Evolutionary conservation across 345 rosid species (phyloP).

Genomic region (Gossypium australe): DNA sequence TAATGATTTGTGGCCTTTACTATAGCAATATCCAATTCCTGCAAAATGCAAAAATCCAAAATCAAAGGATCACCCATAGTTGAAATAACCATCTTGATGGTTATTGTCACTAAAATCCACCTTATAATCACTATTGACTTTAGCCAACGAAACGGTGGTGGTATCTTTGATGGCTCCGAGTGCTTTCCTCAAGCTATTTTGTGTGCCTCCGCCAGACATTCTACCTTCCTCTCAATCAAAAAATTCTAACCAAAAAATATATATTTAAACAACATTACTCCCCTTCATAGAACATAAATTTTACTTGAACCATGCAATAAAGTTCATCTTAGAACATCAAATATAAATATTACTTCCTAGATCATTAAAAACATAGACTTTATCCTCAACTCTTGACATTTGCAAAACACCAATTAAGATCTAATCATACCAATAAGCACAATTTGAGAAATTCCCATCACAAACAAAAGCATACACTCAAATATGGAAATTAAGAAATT

Average conservation of each 20-base stretch:
- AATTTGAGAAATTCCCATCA: background rate
- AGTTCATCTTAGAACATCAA: background rate
- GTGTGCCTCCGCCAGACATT: conserved; percentile 82
- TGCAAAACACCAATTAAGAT: conserved; percentile 18
- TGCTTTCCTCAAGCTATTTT: conserved; percentile 87
- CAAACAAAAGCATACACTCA: background rate
- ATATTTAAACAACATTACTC: conserved; percentile 12
- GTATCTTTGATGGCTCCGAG: conserved; percentile 94
- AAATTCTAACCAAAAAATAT: conserved; percentile 21
- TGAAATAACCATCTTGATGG: background rate
- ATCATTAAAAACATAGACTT: conserved; percentile 15
- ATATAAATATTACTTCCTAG: background rate
- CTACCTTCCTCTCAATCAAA: conserved; percentile 39
- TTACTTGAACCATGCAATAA: background rate
- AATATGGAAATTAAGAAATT: background rate
- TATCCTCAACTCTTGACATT: background rate
- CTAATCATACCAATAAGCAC: conserved; percentile 3
- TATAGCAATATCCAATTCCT: conserved; percentile 96
- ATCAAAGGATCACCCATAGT: background rate
- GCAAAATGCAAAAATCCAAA: conserved; percentile 10
- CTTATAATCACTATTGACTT: conserved; percentile 97
- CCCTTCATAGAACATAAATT: background rate
- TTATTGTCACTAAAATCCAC: conserved; percentile 22
- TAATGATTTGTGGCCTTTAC: conserved; percentile 96
- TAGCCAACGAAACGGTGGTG: conserved; percentile 97